Base-by-base conservation (phyloP, 768 basidiomycete genomes). In the Filobasidium wieringae region DNA sequence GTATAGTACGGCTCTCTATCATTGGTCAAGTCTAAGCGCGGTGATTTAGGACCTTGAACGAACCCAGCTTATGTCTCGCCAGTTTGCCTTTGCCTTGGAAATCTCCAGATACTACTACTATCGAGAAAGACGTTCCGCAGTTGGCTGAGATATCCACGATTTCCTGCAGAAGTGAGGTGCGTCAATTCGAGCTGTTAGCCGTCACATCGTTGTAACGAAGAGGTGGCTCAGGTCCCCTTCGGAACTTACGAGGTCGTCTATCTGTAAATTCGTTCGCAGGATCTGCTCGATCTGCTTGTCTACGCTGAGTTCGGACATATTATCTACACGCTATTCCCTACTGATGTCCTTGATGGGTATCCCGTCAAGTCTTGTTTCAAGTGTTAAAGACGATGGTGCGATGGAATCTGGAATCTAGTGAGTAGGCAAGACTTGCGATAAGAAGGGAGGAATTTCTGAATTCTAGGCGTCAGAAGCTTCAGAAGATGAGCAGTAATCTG, bases 71-170 rank as follows among this genome's bases (percentile, higher is more conserved):
- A 61, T 72, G 71, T 55, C 71, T 61, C 14, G 66, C 66, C 36
- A 72, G 40, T 11, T 68, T 70, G 55, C 67, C 67, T 61, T 71
- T 72, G 52, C 65, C 67, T 15, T 64, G 64, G 53, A 72, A 72
- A 45, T 64, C 67, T 12, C 62, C 62, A n/a, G 69, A 70, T 7
- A 72, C 71, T 19, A 72, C 62, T 6, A 64, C 66, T 14, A 72
- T 58, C 2, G 69, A 67, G 51, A 63, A 72, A 2, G 68, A 69
- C 8, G 68, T 68, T 8, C 71, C 71, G 64, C 71, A 72, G 34
- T 72, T 72, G 4, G 69, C 71, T 8, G 71, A 72, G 9, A 69
- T 72, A 58, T 72, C 71, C 9, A 61, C 60, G 31, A 72, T 69
- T 30, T 70, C 67, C 71, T 72, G 39, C 34, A 51, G 30, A 4